Base-by-base conservation (phyloP, 495 filamentous ascomycete species). In the Aspergillus heteromorphus region DNA sequence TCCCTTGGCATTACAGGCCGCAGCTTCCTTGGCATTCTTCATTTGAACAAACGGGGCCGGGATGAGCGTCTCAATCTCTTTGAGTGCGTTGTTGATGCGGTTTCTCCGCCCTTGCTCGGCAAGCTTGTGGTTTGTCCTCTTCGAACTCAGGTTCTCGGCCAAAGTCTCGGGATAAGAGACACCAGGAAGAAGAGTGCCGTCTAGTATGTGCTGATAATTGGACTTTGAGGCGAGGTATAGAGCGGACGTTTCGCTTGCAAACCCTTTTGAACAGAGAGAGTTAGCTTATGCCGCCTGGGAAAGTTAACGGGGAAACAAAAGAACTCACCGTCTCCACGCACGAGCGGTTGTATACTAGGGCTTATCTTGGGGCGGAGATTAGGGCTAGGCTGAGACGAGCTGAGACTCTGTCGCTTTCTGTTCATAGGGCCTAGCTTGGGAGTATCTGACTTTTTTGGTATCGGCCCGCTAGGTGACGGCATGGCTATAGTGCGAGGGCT, bases 171-270 rank as follows among this genome's bases (percentile, higher is more conserved):
- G 93, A 57, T 96, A 98, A 1, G 85, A 88, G 20, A 98, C 87
- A 10, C 93, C 93, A 0, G 89, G 90, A 4, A 96, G 83, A 40
- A 87, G 83, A 38, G 87, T 97, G 40, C 93, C 93, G 65, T 97
- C 92, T 23, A 98, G 72, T 50, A 98, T 93, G 63, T 96, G 93
- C 66, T 98, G 93, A 64, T 98, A 98, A 66, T 98, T 98, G 17
- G 91, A 96, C 65, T 97, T 97, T 29, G 87, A 88, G 10, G 92
- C 89, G 19, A 98, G 77, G 42, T 97, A 80, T 20, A 92, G 82
- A 14, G 92, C 91, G 14, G 92, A 89, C 1, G 87, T 82, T 58
- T 95, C 81, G 45, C 78, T 68, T n/a, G 80, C 72, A 40, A 85
- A 64, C 36, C 72, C 75, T 75, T 57, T 45, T 65, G 48, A 3